Conservation (phyloP, 78 protist species). For the Dictyostelium firmibasis region DNA sequence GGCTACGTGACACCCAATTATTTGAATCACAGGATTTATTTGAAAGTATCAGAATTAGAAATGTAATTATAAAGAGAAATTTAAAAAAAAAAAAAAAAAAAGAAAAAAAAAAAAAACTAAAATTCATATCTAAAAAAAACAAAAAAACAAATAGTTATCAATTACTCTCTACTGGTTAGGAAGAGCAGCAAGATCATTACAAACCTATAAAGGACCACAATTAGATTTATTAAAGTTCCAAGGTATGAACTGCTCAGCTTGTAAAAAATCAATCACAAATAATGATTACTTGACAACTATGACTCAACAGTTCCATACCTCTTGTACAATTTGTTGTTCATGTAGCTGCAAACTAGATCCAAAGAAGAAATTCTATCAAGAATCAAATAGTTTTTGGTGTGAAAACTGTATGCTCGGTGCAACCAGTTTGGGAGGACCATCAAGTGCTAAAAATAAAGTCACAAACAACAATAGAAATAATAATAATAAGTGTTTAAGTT, state of each 20-base stretch:
- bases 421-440: neutral
- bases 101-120: neutral
- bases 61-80: neutral
- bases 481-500: conserved; percentile 28
- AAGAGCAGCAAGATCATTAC: conserved; percentile 40
- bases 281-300: conserved; percentile 33
- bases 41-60: conserved; percentile 41
- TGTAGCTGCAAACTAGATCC: conserved; percentile 59
- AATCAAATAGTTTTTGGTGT: conserved; percentile 58
- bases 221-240: conserved; percentile 42
- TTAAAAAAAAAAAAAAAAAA: neutral
- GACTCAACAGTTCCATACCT: conserved; percentile 48
- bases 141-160: neutral
- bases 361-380: conserved; percentile 55
- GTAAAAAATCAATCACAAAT: conserved; percentile 37
- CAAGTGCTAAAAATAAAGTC: neutral
- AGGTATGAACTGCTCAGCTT: conserved; percentile 63
- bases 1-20: conserved; percentile 57
- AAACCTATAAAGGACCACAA: conserved; percentile 62
- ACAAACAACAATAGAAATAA: neutral
- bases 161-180: conserved; percentile 63
- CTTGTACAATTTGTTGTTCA: conserved; percentile 49
- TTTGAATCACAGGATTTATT: conserved; percentile 40
- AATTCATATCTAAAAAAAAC: neutral
- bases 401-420: conserved; percentile 53